Evolutionary conservation across 2,329 filamentous ascomycete genomes (phyloP).

Genomic region (Trichoderma sp.): DNA sequence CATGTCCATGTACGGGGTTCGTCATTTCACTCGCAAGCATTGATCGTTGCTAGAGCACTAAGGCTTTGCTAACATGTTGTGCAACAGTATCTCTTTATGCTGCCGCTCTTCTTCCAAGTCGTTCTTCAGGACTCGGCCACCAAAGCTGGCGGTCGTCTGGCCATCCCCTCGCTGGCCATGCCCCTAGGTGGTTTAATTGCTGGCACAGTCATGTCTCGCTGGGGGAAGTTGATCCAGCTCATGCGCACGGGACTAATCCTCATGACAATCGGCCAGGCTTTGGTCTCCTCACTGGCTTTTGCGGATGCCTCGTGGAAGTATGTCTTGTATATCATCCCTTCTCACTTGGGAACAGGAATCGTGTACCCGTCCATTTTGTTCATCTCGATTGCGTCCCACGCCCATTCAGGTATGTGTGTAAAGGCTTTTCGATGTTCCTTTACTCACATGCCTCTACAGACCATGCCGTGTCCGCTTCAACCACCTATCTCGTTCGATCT

Average conservation of each 20-base stretch:
- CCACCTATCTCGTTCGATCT: slow-evolving; percentile 61
- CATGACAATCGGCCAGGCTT: slow-evolving; percentile 52
- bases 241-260: slow-evolving; percentile 49
- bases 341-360: slow-evolving; percentile 59
- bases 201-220: slow-evolving; percentile 57
- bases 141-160: slow-evolving; percentile 60
- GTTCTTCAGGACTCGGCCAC: slow-evolving; percentile 63
- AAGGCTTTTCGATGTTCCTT: not conserved
- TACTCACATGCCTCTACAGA: slow-evolving; percentile 33
- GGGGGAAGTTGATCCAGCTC: slow-evolving; percentile 49
- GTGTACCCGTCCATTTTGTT: slow-evolving; percentile 58
- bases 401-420: slow-evolving; percentile 52
- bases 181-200: slow-evolving; percentile 55
- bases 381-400: slow-evolving; percentile 60
- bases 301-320: slow-evolving; percentile 53
- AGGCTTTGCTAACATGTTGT: slow-evolving; percentile 15
- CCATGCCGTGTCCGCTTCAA: slow-evolving; percentile 60
- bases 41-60: not conserved
- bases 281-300: slow-evolving; percentile 49
- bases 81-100: slow-evolving; percentile 60
- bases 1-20: slow-evolving; percentile 59
- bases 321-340: slow-evolving; percentile 54
- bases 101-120: slow-evolving; percentile 68
- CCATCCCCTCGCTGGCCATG: slow-evolving; percentile 59
- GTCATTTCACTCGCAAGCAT: slow-evolving; percentile 25